Base-by-base conservation (phyloP, 2,329 filamentous ascomycete genomes). In the Pyricularia sp. region DNA sequence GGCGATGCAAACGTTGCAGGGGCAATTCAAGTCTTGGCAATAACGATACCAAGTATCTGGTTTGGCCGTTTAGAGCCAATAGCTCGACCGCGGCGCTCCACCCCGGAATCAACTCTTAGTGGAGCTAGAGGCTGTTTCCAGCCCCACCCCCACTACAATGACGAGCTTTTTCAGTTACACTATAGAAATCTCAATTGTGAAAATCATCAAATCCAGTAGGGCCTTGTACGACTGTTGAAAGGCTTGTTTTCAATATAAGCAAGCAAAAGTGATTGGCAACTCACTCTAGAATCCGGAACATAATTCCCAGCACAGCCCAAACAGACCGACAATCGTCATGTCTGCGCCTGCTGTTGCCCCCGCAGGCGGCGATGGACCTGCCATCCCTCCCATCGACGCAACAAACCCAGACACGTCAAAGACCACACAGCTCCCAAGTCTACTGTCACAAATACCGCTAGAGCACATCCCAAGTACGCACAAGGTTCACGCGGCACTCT, bases 401-500 rank as follows among this genome's bases (percentile, higher is more conserved):
- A 65, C 69, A 64, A 61, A 65, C n/a, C 36, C 28, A 68, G 59
- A 55, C 61, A 55, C 69, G 28, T 20, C 66, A 6, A 31, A n/a
- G 9, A n/a, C 28, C 6, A n/a, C 67, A 30, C 58, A 59, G 23
- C 31, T 23, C 12, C 31, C 58, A 28, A 68, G 26, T 31, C 77
- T 77, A 55, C 81, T 94, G 74, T 88, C 93, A 79, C 88, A 86
- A 2, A 80, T 97, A 69, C 76, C 82, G 63, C 84, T 98, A 42
- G 89, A 95, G 70, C 93, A 97, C 77, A 81, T 96, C 63, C 91
- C 92, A 1, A 75, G 82, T 7, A 82, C 83, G 31, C 83, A 93
- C 76, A 84, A 86, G 7, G 82, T 97, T 33, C 89, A 95, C 78
- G 80, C 92, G 66, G 89, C 88, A 63, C 81, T 97, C 36, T 97